Conservation (phyloP, 179 eudicot species). For the Silene noctiflora region DNA sequence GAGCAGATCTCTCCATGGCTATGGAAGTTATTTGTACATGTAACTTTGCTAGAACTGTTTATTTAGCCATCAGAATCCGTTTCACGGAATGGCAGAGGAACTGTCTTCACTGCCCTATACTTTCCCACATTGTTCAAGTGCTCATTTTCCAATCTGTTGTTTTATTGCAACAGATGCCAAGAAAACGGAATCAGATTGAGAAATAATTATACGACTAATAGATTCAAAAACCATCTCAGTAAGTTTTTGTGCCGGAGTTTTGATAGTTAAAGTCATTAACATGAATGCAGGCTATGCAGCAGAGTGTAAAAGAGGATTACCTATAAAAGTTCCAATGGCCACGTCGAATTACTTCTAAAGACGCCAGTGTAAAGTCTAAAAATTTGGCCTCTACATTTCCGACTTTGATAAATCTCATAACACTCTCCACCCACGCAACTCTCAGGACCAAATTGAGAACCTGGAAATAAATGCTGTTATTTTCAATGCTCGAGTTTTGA, state of each 20-base stretch:
- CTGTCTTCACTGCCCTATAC: conserved; percentile 67
- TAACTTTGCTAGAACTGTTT: conserved; percentile 10
- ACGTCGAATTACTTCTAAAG: conserved; percentile 92
- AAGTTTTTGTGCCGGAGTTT: no score
- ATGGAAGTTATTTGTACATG: conserved; percentile 22
- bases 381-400: conserved; percentile 58
- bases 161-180: not conserved
- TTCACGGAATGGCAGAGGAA: conserved; percentile 79
- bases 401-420: conserved; percentile 46
- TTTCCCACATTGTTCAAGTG: conserved; percentile 78
- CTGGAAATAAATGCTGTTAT: conserved; percentile 29
- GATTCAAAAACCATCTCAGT: no score
- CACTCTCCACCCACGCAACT: conserved; percentile 87
- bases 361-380: conserved; percentile 78
- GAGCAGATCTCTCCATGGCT: conserved; percentile 13
- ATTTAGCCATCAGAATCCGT: conserved; percentile 53
- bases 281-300: not conserved
- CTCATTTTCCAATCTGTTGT: conserved; percentile 73
- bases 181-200: not conserved
- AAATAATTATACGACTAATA: no score
- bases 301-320: conserved; percentile 21
- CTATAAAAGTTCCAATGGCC: conserved; percentile 99
- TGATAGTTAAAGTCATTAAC: not conserved
- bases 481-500: conserved; percentile 5
- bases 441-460: conserved; percentile 67